Evolutionary conservation across 768 basidiomycete species (phyloP).

Genomic region (Tylopilus plumbeoviolaceoides): DNA sequence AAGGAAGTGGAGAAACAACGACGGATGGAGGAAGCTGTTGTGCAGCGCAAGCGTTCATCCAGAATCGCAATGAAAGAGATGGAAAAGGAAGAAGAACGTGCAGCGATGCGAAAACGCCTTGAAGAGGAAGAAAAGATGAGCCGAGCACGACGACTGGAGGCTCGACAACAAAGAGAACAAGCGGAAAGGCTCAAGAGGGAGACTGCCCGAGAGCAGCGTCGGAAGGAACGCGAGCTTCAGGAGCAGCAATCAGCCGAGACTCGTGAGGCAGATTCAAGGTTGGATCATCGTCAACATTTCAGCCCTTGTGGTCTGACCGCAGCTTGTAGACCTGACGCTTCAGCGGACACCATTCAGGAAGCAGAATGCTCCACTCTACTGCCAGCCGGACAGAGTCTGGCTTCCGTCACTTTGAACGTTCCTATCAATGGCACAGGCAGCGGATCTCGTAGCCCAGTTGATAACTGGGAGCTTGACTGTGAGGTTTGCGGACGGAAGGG

Average conservation of each 20-base stretch:
- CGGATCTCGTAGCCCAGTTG: constrained; percentile 52
- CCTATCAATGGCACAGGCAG: constrained; percentile 31
- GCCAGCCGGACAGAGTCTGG: constrained; percentile 5
- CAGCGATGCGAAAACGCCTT: constrained; percentile 52
- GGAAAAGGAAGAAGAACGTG: constrained; percentile 69
- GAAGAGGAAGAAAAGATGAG: constrained; percentile 69
- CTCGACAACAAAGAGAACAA: constrained; percentile 54
- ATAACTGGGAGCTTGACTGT: constrained; percentile 85
- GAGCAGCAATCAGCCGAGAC: constrained; percentile 22
- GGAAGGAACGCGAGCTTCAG: constrained; percentile 31
- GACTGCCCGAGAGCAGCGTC: constrained; percentile 51
- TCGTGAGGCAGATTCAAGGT: constrained; percentile 12
- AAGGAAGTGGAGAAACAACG: constrained; percentile 64
- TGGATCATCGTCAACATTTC: background rate
- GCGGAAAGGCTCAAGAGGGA: constrained; percentile 52
- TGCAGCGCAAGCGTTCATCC: constrained; percentile 86
- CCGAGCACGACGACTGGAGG: constrained; percentile 56
- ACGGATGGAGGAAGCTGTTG: constrained; percentile 67
- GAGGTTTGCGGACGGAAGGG: constrained; percentile 77
- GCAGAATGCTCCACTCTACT: background rate
- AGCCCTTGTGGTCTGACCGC: constrained; percentile 13
- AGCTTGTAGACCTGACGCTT: constrained; percentile 9
- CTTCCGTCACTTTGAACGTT: background rate
- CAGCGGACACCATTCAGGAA: constrained; percentile 1
- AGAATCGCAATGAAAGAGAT: constrained; percentile 79